Evolutionary conservation across 257 asterid species (phyloP), one percentile per base, ranked within the genome.

Genomic region (Plantago major): DNA sequence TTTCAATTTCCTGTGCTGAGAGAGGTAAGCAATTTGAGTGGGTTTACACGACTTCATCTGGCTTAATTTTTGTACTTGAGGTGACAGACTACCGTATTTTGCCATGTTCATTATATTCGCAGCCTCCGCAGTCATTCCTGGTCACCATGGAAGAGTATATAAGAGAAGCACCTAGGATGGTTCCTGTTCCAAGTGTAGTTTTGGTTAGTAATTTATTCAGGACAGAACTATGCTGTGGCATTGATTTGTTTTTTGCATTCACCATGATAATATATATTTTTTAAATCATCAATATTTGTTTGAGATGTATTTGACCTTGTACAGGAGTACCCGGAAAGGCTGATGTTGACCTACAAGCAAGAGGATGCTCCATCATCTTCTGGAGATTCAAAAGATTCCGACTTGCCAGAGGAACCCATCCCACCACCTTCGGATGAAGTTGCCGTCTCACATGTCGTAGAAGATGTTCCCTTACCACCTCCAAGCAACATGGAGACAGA

Each of bases 301-400:
- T 33, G 49, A 63, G 51, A 60, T 47, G n/a, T 62, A 55, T 58
- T 46, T 30, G 47, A 61, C 52, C 13, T 62, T 58, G 62, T 67
- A 53, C 81, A 93, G 99, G 96, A 93, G 63, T 85, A 86, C 62
- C 99, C 97, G 2, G 97, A 93, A 77, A 82, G 94, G 84, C 88
- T 93, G 75, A 81, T 84, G 91, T 79, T 89, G 79, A 93, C 99
- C 12, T 93, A 93, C 74, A 89, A 84, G 73, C 95, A 83, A 61
- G 97, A 89, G 67, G 97, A 89, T 62, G 86, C 38, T 60, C 67
- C 84, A 58, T 57, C 79, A 47, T 84, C 84, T 64, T 66, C 86
- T 55, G 97, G 87, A 75, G 97, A 85, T 67, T 58, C 76, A 12
- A 64, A 74, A 60, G 73, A 40, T 71, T 11, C 50, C 66, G 11